Percentiles rank a stretch among this genome's conserved stretches.
phyloP scores from a whole-genome alignment of 768 basidiomycete genomes.

The Boletellus emodensis region DNA sequence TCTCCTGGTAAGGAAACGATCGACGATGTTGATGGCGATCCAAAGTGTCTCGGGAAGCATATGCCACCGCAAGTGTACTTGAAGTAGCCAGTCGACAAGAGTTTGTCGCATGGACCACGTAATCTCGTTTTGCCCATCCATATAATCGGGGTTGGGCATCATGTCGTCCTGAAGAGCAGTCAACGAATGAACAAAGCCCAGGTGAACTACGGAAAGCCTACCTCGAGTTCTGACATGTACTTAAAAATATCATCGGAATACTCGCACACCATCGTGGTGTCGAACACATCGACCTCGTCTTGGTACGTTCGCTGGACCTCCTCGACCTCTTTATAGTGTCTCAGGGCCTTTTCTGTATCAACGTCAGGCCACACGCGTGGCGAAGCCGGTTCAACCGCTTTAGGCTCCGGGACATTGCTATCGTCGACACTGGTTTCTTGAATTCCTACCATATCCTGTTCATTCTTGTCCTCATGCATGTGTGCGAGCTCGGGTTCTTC shows the following conservation, averaged over 20 bases:
- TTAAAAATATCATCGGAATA: constrained; percentile 98
- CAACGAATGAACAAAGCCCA: constrained; percentile 18
- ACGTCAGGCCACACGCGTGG: constrained; percentile 72
- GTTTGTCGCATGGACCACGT: constrained; percentile 94
- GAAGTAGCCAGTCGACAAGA: constrained; percentile 96
- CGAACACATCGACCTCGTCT: constrained; percentile 66
- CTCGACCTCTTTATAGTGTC: constrained; percentile 60
- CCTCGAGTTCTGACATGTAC: constrained; percentile 94
- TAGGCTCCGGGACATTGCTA: constrained; percentile 41
- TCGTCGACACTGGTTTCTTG: constrained; percentile 40
- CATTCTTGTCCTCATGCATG: constrained; percentile 51
- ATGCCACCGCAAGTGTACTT: constrained; percentile 97
- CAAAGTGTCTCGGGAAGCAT: constrained; percentile 99
- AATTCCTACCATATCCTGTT: constrained; percentile 60
- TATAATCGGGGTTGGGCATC: constrained; percentile 93
- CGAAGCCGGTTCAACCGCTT: constrained; percentile 37
- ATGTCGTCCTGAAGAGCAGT: constrained; percentile 55
- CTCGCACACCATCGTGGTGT: constrained; percentile 94
- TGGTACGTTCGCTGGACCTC: constrained; percentile 60
- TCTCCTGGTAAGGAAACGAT: constrained; percentile 86
- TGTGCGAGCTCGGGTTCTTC: constrained; percentile 38
- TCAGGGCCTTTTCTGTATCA: constrained; percentile 54
- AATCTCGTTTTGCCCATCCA: constrained; percentile 90
- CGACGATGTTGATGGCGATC: constrained; percentile 97
- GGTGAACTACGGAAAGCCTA: constrained; percentile 32